These are phyloP conservation scores for Diplodia intermedia DNA, from an alignment of 2,329 filamentous ascomycete species.

Conservation along the genomic window DNA sequence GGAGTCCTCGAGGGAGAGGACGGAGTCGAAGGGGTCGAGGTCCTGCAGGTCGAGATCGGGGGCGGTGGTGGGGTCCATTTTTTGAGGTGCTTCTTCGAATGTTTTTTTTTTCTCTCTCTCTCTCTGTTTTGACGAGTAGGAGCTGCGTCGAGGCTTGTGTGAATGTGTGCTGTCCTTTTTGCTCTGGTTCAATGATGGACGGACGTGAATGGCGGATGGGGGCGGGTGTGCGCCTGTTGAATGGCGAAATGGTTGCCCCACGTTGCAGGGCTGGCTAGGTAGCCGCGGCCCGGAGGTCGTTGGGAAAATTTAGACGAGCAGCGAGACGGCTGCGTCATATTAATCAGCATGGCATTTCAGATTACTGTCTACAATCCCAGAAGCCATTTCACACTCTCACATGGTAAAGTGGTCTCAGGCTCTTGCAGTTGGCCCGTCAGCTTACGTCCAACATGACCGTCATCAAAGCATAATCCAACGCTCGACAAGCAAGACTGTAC, in stretches of 20 bases:
- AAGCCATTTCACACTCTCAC: background rate
- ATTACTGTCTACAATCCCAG: background rate
- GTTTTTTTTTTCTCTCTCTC: background rate
- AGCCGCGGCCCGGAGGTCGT: background rate
- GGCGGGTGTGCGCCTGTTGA: background rate
- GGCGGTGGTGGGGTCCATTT: constrained; percentile 1
- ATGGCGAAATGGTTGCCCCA: constrained; percentile 12
- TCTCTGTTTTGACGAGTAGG: background rate
- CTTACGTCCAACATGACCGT: background rate
- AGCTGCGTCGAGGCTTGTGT: background rate
- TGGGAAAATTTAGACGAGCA: constrained; percentile 4
- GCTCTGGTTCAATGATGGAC: background rate
- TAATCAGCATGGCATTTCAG: constrained; percentile 11
- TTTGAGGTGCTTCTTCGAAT: background rate
- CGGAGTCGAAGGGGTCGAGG: constrained; percentile 61
- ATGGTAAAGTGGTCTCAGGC: background rate
- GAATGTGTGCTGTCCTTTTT: background rate
- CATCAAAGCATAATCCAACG: background rate
- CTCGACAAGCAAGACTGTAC: background rate
- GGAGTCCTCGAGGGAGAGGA: constrained; percentile 66
- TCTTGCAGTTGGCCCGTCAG: background rate
- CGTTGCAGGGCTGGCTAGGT: background rate
- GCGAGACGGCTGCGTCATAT: constrained; percentile 11
- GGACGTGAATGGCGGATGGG: background rate
- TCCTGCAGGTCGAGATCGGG: constrained; percentile 35